Evolutionary conservation across 805 yeast genomes (phyloP).

Genomic region (Groenewaldozyma tartarivorans): DNA sequence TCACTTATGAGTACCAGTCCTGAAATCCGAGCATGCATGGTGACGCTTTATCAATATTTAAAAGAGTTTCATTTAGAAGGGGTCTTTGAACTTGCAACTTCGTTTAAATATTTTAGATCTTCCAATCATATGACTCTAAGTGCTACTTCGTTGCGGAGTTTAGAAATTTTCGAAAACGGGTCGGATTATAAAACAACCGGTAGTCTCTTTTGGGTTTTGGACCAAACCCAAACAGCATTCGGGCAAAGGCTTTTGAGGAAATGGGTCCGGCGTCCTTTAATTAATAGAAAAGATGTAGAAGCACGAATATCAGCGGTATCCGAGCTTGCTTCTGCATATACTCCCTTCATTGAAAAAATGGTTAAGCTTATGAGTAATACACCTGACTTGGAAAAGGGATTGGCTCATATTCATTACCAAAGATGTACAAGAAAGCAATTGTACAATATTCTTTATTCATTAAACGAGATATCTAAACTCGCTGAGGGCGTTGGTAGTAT

Average conservation of each 20-base stretch:
- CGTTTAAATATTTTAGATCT: slow-evolving; percentile 43
- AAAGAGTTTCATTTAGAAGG: slow-evolving; percentile 52
- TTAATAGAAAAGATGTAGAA: slow-evolving; percentile 42
- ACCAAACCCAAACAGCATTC: slow-evolving; percentile 69
- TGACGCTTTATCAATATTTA: slow-evolving; percentile 39
- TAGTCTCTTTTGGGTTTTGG: slow-evolving; percentile 67
- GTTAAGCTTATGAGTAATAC: slow-evolving; percentile 23
- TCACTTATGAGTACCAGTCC: background rate
- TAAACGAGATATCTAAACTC: slow-evolving; percentile 27
- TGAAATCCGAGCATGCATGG: background rate
- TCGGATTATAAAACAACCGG: slow-evolving; percentile 53
- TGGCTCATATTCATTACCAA: slow-evolving; percentile 52
- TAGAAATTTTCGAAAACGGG: slow-evolving; percentile 65
- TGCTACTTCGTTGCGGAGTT: slow-evolving; percentile 53
- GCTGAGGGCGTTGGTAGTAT: slow-evolving; percentile 20
- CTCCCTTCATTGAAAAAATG: slow-evolving; percentile 22
- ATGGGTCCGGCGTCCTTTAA: slow-evolving; percentile 73
- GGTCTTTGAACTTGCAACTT: slow-evolving; percentile 43
- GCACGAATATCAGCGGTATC: slow-evolving; percentile 54
- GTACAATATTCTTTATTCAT: slow-evolving; percentile 40
- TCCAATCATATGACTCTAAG: slow-evolving; percentile 45
- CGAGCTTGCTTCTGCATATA: slow-evolving; percentile 11
- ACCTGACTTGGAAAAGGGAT: slow-evolving; percentile 51
- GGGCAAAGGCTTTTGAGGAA: slow-evolving; percentile 57
- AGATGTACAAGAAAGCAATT: slow-evolving; percentile 52